Evolutionary conservation across 352 stramenopile species (phyloP).

Genomic region (Phytophthora uliginosa): DNA sequence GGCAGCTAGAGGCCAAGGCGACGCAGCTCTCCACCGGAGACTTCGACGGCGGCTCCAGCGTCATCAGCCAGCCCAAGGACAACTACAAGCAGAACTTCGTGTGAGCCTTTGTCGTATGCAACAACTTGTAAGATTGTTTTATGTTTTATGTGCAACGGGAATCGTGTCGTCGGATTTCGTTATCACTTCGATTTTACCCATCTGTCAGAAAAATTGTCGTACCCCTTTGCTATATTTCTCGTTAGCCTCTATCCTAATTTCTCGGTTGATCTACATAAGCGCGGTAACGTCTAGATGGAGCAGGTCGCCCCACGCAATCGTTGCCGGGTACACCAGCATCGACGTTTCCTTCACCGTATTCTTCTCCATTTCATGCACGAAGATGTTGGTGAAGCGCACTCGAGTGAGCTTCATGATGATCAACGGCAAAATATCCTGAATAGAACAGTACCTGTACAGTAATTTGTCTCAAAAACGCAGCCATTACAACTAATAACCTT

Average conservation of each 20-base stretch:
- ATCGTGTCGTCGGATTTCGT: neutral
- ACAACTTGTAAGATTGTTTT: neutral
- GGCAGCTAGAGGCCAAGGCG: slow-evolving; percentile 29
- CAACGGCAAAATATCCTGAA: neutral
- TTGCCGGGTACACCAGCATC: neutral
- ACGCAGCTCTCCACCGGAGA: slow-evolving; percentile 23
- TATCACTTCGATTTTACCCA: no score
- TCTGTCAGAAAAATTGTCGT: no score
- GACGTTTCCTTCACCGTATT: neutral
- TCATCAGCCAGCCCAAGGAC: slow-evolving; percentile 34
- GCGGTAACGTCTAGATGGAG: neutral
- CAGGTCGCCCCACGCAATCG: neutral
- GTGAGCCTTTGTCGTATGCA: slow-evolving; percentile 11
- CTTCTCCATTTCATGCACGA: neutral
- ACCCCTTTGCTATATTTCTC: no score
- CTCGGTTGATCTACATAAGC: neutral
- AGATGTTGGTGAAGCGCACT: slow-evolving; percentile 5
- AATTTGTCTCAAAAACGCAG: no score
- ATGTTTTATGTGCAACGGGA: slow-evolving; percentile 3
- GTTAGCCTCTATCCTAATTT: no score
- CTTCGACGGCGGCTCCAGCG: slow-evolving; percentile 11
- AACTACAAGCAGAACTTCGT: slow-evolving; percentile 73
- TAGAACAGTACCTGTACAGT: no score
- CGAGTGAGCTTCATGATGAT: slow-evolving; percentile 1
- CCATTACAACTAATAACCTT: no score